phyloP scores from a whole-genome alignment of 805 yeast genomes.

The Sporopachydermia lactativora region DNA sequence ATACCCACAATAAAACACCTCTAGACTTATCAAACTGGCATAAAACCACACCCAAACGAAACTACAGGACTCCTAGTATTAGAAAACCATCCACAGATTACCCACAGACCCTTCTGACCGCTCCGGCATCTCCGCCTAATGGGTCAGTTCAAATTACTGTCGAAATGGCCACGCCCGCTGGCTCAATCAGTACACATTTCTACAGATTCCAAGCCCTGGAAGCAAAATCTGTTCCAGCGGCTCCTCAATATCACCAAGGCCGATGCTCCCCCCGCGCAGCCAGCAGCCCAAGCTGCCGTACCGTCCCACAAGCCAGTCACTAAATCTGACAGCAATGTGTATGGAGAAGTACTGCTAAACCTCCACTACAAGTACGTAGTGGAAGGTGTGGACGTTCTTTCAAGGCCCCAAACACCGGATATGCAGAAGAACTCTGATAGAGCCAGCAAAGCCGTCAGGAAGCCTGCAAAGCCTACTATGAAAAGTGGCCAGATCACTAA shows the following conservation, averaged over 20 bases:
- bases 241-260: background rate
- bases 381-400: background rate
- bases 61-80: too few species aligned
- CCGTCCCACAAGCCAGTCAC: too few species aligned
- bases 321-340: background rate
- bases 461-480: background rate
- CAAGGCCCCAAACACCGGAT: background rate
- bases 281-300: too few species aligned
- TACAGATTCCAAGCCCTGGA: background rate
- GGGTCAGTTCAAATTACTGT: too few species aligned
- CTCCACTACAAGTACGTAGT: background rate
- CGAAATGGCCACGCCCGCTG: background rate
- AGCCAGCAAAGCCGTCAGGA: background rate
- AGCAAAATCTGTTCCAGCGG: background rate
- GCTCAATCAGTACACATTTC: background rate
- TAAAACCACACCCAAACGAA: too few species aligned
- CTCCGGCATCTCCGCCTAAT: too few species aligned
- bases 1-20: too few species aligned
- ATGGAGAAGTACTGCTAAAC: background rate
- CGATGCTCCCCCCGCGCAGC: too few species aligned
- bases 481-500: background rate
- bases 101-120: too few species aligned
- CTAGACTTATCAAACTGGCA: too few species aligned
- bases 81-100: too few species aligned
- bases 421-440: background rate